Conservation (phyloP, 768 basidiomycete species). For the Lactarius hengduanensis region DNA sequence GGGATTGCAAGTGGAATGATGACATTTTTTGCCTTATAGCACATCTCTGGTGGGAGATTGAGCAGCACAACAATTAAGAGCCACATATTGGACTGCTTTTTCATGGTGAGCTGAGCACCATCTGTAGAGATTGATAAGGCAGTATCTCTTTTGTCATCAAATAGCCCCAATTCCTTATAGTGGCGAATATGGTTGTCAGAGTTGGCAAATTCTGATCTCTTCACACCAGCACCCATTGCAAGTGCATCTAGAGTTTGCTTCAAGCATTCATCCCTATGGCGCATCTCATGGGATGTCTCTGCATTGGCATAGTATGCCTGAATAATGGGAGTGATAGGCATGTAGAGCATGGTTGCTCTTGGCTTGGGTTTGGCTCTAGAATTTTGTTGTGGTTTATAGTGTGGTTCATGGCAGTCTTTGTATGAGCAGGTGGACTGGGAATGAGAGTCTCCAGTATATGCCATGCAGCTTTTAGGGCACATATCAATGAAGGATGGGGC, state of each 20-base stretch:
- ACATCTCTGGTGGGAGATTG: slow-evolving; percentile 21
- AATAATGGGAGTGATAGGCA: neutral
- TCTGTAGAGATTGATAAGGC: slow-evolving; percentile 34
- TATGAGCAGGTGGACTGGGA: neutral
- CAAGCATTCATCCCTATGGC: neutral
- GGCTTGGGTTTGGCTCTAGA: neutral
- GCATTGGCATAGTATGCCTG: slow-evolving; percentile 7
- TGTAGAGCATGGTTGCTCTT: neutral
- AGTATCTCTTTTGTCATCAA: slow-evolving; percentile 28
- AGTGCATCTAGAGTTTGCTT: neutral
- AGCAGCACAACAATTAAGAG: slow-evolving; percentile 31
- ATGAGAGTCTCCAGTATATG: neutral
- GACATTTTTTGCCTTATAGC: neutral
- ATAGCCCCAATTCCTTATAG: neutral
- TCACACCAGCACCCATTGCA: neutral
- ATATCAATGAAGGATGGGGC: no score
- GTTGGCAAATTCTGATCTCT: slow-evolving; percentile 4
- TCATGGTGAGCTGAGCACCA: slow-evolving; percentile 37
- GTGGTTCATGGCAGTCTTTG: neutral
- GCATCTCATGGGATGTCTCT: slow-evolving; percentile 1
- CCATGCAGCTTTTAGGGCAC: slow-evolving; percentile 4
- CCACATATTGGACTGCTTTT: slow-evolving; percentile 36
- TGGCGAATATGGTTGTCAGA: neutral
- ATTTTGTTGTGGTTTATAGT: neutral
- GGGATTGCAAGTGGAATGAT: slow-evolving; percentile 6